Conservation (phyloP, 1,139 yeast species). For the Geotrichum carabidarum region DNA sequence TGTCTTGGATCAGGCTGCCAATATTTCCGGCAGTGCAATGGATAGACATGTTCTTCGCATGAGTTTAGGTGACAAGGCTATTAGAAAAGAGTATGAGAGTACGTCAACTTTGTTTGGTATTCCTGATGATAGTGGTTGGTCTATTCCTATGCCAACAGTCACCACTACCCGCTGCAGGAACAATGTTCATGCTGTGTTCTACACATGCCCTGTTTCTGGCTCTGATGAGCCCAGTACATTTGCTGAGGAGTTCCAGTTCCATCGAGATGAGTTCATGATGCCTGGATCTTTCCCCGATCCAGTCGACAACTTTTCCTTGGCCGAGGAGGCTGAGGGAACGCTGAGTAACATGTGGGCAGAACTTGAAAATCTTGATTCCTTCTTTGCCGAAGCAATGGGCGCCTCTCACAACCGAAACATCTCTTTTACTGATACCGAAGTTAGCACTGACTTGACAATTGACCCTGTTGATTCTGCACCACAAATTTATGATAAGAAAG, state of each 20-base stretch:
- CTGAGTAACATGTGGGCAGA: slow-evolving; percentile 95
- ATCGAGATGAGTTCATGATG: slow-evolving; percentile 54
- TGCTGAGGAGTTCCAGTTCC: slow-evolving; percentile 36
- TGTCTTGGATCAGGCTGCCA: slow-evolving; percentile 78
- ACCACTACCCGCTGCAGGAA: slow-evolving; percentile 84
- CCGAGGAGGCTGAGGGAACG: slow-evolving; percentile 50
- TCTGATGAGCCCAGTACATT: slow-evolving; percentile 25
- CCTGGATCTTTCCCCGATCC: slow-evolving; percentile 22
- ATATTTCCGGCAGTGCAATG: slow-evolving; percentile 83
- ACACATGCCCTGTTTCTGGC: slow-evolving; percentile 57
- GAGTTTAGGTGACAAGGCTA: slow-evolving; percentile 77
- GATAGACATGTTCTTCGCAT: slow-evolving; percentile 89
- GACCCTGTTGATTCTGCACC: slow-evolving; percentile 66
- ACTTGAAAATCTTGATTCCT: slow-evolving; percentile 87
- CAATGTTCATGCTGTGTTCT: slow-evolving; percentile 91
- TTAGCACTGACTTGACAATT: slow-evolving; percentile 39
- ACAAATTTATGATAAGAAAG: slow-evolving; percentile 73
- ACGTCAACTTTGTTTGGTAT: slow-evolving; percentile 90
- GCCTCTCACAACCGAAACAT: slow-evolving; percentile 31
- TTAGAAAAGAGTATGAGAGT: slow-evolving; percentile 75
- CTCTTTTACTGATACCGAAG: slow-evolving; percentile 41
- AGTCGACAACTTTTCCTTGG: slow-evolving; percentile 26
- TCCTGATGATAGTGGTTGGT: slow-evolving; percentile 98
- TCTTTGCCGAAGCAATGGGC: slow-evolving; percentile 68
- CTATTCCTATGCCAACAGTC: slow-evolving; percentile 89